phyloP scores from a whole-genome alignment of 805 yeast genomes.

The Saccharomycopsis microspora region DNA sequence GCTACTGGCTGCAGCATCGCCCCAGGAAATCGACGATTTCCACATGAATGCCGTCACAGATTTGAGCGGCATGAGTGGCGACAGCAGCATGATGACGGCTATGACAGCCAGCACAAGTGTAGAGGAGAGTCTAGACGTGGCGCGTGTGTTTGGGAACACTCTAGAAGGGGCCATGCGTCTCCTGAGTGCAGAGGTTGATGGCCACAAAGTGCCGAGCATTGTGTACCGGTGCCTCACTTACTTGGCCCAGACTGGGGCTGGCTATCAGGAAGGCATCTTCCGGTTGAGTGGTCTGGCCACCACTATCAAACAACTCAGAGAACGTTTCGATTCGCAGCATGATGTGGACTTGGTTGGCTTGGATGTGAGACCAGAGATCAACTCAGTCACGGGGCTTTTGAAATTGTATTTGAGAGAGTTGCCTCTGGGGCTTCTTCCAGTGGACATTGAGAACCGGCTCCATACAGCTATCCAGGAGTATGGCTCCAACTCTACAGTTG shows the following conservation, averaged over 20 bases:
- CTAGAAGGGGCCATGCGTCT: conserved; percentile 38
- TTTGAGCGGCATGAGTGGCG: not conserved
- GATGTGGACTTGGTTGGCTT: conserved; percentile 54
- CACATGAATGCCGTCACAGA: conserved; percentile 15
- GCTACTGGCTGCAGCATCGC: conserved; percentile 3
- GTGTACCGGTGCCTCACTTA: conserved; percentile 65
- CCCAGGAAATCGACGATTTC: conserved; percentile 8
- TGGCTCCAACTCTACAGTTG: conserved; percentile 14
- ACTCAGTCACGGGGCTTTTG: conserved; percentile 77
- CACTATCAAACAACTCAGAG: conserved; percentile 57
- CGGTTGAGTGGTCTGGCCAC: conserved; percentile 83
- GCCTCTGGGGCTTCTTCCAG: conserved; percentile 58
- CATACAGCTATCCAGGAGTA: conserved; percentile 24
- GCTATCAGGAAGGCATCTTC: conserved; percentile 85
- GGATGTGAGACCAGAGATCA: conserved; percentile 46
- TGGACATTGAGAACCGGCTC: conserved; percentile 31
- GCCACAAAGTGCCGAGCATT: conserved; percentile 53
- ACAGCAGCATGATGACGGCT: not conserved
- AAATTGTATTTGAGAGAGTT: conserved; percentile 74
- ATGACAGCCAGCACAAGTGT: not conserved
- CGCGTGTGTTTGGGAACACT: conserved; percentile 45
- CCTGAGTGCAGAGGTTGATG: conserved; percentile 36
- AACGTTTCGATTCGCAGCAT: conserved; percentile 49
- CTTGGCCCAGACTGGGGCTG: conserved; percentile 53
- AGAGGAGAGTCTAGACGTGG: conserved; percentile 24